Evolutionary conservation across 2,329 filamentous ascomycete genomes (phyloP).

Genomic region (Dendrostoma leiphaemia): DNA sequence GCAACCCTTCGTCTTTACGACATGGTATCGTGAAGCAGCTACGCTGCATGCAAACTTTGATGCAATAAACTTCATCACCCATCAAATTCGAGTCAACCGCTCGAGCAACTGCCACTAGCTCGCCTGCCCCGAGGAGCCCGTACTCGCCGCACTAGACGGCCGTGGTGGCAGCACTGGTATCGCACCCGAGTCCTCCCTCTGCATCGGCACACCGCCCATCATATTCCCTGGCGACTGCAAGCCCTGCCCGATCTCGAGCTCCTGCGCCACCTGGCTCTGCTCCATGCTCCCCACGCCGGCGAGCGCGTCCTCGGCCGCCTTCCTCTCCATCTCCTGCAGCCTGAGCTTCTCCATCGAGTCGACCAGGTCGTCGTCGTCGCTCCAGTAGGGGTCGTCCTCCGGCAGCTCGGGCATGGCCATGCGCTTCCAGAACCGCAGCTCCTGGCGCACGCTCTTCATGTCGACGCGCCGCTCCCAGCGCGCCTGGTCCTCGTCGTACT

Average conservation of each 20-base stretch:
- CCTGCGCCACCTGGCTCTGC: slow-evolving; percentile 12
- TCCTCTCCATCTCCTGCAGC: slow-evolving; percentile 47
- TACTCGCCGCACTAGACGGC: slow-evolving; percentile 39
- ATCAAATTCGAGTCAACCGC: neutral
- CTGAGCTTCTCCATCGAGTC: slow-evolving; percentile 60
- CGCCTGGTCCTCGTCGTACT: slow-evolving; percentile 54
- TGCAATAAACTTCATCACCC: neutral
- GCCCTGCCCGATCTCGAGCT: slow-evolving; percentile 22
- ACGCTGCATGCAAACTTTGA: neutral
- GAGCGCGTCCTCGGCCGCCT: slow-evolving; percentile 39
- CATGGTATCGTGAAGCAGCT: slow-evolving; percentile 3
- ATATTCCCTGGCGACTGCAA: slow-evolving; percentile 24
- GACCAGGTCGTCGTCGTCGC: slow-evolving; percentile 63
- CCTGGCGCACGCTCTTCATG: slow-evolving; percentile 52
- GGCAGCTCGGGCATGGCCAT: slow-evolving; percentile 61
- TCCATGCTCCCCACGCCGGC: slow-evolving; percentile 18
- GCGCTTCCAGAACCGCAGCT: slow-evolving; percentile 65
- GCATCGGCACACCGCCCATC: slow-evolving; percentile 43
- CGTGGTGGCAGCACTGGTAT: slow-evolving; percentile 37
- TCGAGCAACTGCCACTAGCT: neutral
- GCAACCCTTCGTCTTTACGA: neutral
- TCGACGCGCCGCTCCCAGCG: slow-evolving; percentile 54
- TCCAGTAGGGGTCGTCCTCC: slow-evolving; percentile 61
- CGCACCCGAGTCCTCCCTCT: slow-evolving; percentile 31
- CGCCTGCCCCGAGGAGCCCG: slow-evolving; percentile 32